Base-by-base conservation (phyloP, 208 protist species). In the Phytomonas sp. region DNA sequence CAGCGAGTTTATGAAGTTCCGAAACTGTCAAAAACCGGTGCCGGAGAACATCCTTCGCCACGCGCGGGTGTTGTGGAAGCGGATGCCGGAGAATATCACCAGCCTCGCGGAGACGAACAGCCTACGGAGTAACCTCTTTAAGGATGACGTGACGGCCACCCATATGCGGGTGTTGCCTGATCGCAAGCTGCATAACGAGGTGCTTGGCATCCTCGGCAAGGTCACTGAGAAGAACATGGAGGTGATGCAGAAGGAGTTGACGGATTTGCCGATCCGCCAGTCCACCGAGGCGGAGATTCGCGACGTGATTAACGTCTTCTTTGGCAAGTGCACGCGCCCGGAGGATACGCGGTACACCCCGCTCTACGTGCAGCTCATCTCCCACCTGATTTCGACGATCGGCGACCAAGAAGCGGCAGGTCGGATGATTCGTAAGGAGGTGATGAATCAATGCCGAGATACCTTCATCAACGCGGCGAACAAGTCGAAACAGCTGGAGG, bases 101-200 rank as follows among this genome's bases (percentile, higher is more conserved):
- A 74, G 72, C 73, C 80, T 81, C 73, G 71, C 73, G 0, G 80
- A 91, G 60, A 83, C 81, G 68, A 84, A 78, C 75, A 77, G 81
- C 32, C 76, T 86, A 37, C 90, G 90, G 37, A 84, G 90, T 51
- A 82, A 80, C 26, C 65, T 95, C 11, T 93, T 95, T 68, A 74
- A 77, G 31, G 83, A 88, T 23, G 78, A 79, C 64, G 80, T 76
- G 36, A 71, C 77, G 1, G 75, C 85, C n/a, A 77, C 81, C 70
- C 81, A 82, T 11, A 88, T 81, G 15, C 84, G 86, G 78, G 82
- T 91, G 67, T 65, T 92, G 74, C 71, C 43, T 5, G 83, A 96
- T 31, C 90, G 90, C 32, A 88, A 85, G 73, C 76, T 96, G 36
- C 77, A 89, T 66, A 87, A 96, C 76, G 86, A 96, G 79, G 90